A percentile compares a stretch with the other conserved stretches of the same genome.
These are phyloP conservation scores for Diphasiastrum complanatum DNA, from an alignment of 83 land plant species.

Conservation along the genomic window DNA sequence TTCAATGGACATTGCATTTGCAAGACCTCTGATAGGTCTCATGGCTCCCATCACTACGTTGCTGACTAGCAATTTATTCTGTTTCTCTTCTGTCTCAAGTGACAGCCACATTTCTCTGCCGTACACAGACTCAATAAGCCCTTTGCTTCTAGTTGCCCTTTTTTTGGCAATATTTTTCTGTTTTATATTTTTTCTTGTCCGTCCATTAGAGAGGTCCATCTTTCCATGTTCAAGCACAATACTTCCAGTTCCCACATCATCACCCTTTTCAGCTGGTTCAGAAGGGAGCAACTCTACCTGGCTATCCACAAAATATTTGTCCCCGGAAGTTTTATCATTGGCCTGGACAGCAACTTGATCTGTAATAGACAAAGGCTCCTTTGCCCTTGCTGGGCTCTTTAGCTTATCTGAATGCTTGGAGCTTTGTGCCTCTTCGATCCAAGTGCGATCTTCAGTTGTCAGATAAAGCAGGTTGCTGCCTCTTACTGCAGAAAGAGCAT, in stretches of 20 bases:
- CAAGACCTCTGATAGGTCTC: slow-evolving; percentile 30
- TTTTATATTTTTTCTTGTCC: not conserved
- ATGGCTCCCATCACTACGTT: slow-evolving; percentile 21
- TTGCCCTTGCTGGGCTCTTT: too few relatives aligned
- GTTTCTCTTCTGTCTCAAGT: slow-evolving; percentile 19
- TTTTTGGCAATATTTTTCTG: not conserved
- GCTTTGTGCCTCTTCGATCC: slow-evolving; percentile 5
- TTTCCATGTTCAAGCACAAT: too few relatives aligned
- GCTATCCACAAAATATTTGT: too few relatives aligned
- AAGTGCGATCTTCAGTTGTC: slow-evolving; percentile 7
- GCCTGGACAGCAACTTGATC: too few relatives aligned
- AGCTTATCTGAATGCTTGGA: not conserved
- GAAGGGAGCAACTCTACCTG: too few relatives aligned
- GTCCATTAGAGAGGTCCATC: not conserved
- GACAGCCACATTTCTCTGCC: slow-evolving; percentile 26
- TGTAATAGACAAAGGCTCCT: not conserved
- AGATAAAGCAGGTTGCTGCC: slow-evolving; percentile 20
- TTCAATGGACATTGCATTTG: slow-evolving; percentile 47
- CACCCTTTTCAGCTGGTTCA: too few relatives aligned
- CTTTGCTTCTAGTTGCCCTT: not conserved
- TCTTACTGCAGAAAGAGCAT: slow-evolving; percentile 9
- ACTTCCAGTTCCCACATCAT: too few relatives aligned
- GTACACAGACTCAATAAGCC: slow-evolving; percentile 24
- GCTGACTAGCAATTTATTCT: slow-evolving; percentile 18
- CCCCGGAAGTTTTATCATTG: too few relatives aligned